Evolutionary conservation across 208 protist genomes (phyloP), one percentile per base, ranked within the genome.

Genomic region (Jaenimonas drosophilae): DNA sequence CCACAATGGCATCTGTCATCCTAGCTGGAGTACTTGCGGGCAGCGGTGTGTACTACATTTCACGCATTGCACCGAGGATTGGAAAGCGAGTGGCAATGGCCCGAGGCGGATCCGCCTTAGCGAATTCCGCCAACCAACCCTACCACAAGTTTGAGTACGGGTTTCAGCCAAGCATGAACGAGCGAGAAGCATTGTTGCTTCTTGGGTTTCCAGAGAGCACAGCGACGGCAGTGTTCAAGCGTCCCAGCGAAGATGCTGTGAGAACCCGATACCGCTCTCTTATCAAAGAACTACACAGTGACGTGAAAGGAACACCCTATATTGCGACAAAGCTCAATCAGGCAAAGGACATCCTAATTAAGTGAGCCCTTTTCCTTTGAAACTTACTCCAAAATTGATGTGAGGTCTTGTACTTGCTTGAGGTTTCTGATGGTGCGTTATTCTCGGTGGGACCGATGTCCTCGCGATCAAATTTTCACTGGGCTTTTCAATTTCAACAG

Each of bases 261-360:
- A 85, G 84, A 57, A 59, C 55, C 49, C 58, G 55, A 23, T 88
- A 90, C 51, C 59, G 78, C 21, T 50, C 4, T 1, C 39, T 88
- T 28, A 84, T 93, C 54, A 88, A 70, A 53, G 62, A 71, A 20
- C 60, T 90, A 4, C 85, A 93, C 53, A 84, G 71, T 34, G 80
- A 89, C 43, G 67, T 74, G 23, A 60, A 59, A 47, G 80, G 80
- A 23, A 76, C 70, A 19, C 57, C 77, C 5, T 87, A 76, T 55
- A 70, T 93, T 16, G 68, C 76, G 4, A 71, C 53, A 6, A 89
- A 89, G 53, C 56, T 93, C n/a, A 93, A 90, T 47, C 77, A 93
- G 43, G 84, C 84, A 0, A 70, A 69, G 47, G 69, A 85, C 44
- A 38, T 70, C 9, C 52, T 91, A 3, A 59, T 63, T 6, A 61